Evolutionary conservation across 169 alveolate species (phyloP).

Genomic region (Theileria sp.): DNA sequence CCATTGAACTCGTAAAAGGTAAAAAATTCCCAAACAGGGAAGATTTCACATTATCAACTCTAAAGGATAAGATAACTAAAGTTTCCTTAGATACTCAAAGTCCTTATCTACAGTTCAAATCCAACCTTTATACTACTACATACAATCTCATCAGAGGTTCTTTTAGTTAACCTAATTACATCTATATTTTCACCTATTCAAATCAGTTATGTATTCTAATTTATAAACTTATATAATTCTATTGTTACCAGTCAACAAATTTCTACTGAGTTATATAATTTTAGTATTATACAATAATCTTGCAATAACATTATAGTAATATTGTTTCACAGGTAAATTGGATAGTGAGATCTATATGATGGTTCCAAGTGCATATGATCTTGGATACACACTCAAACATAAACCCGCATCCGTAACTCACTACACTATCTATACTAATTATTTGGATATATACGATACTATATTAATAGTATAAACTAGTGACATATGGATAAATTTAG

Average conservation of each 20-base stretch:
- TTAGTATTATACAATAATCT: too few relatives aligned
- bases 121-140: conserved; percentile 31
- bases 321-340: conserved; percentile 57
- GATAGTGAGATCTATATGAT: conserved; percentile 37
- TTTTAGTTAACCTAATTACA: too few relatives aligned
- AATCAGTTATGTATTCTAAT: too few relatives aligned
- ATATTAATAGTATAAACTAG: too few relatives aligned
- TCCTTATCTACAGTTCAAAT: conserved; percentile 56
- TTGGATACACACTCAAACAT: conserved; percentile 40
- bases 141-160: conserved; percentile 29
- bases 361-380: conserved; percentile 61
- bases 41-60: conserved; percentile 8
- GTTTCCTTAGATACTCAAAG: conserved; percentile 26
- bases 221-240: neutral
- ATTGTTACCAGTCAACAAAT: neutral
- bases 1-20: conserved; percentile 33
- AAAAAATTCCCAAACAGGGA: neutral
- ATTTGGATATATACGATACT: neutral
- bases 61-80: conserved; percentile 3
- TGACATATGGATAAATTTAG: too few relatives aligned
- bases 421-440: neutral
- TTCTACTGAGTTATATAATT: neutral
- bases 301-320: too few relatives aligned
- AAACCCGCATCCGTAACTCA: conserved; percentile 48
- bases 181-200: too few relatives aligned